Evolutionary conservation across 768 basidiomycete species (phyloP).

Genomic region (Tricholoma saponaceum): DNA sequence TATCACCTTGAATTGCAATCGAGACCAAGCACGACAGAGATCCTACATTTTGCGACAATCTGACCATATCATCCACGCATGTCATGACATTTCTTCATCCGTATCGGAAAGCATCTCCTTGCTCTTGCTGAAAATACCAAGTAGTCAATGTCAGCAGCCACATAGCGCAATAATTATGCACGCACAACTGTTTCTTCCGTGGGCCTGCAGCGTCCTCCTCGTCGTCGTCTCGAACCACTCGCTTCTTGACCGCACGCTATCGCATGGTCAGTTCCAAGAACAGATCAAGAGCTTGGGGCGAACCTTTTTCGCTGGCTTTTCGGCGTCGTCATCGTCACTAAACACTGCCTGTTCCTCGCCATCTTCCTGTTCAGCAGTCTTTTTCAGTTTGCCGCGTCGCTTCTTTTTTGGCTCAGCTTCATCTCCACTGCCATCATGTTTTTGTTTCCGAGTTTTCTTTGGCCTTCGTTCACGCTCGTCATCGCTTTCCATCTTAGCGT

Average conservation of each 20-base stretch:
- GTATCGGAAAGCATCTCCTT: constrained; percentile 86
- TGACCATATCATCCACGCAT: neutral
- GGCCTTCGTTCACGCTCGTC: constrained; percentile 72
- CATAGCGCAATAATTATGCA: constrained; percentile 8
- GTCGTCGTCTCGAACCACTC: constrained; percentile 76
- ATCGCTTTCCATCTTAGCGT: constrained; percentile 66
- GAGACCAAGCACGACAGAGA: no score
- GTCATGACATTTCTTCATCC: constrained; percentile 74
- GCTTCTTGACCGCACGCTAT: constrained; percentile 60
- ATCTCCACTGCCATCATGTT: constrained; percentile 53
- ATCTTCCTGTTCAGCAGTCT: constrained; percentile 47
- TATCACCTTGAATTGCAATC: no score
- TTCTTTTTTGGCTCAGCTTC: constrained; percentile 72
- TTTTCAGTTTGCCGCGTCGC: constrained; percentile 64
- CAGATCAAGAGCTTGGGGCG: neutral
- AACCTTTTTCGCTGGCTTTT: constrained; percentile 70
- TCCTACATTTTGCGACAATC: no score
- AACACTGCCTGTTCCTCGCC: constrained; percentile 66
- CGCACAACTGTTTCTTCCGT: constrained; percentile 76
- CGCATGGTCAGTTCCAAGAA: constrained; percentile 2
- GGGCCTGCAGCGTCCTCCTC: constrained; percentile 61
- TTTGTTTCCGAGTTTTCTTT: constrained; percentile 51
- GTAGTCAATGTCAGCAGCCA: neutral
- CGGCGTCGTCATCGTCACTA: constrained; percentile 65
- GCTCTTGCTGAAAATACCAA: constrained; percentile 60